These are phyloP conservation scores for Gossypium schwendimanii DNA, from an alignment of 441 rosid genomes.

Conservation along the genomic window DNA sequence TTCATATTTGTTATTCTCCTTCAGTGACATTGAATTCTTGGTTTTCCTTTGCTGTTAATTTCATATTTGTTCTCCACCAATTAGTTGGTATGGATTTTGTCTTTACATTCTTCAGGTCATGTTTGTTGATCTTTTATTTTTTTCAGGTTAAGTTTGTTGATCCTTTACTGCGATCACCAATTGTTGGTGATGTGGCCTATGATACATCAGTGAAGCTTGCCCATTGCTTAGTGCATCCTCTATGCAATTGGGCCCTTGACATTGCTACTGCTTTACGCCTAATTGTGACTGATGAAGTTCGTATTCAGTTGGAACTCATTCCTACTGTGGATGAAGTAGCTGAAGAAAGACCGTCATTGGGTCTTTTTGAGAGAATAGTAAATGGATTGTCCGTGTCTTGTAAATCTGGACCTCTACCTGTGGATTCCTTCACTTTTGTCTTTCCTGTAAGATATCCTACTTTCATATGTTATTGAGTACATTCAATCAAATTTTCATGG, in stretches of 20 bases:
- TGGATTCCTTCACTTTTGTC: constrained; percentile 84
- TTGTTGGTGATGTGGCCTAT: constrained; percentile 73
- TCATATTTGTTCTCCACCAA: not conserved
- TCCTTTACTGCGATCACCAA: constrained; percentile 75
- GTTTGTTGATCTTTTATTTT: constrained; percentile 12
- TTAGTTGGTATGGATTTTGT: not conserved
- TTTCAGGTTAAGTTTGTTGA: constrained; percentile 81
- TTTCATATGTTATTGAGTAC: not conserved
- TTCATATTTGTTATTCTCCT: not conserved
- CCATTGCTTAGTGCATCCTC: constrained; percentile 73
- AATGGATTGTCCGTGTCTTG: constrained; percentile 70
- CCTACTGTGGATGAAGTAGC: constrained; percentile 46
- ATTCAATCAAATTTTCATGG: not conserved
- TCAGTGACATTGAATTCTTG: not conserved
- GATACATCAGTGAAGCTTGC: constrained; percentile 85
- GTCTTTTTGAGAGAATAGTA: constrained; percentile 82
- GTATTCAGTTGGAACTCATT: constrained; percentile 38
- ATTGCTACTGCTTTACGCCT: constrained; percentile 91
- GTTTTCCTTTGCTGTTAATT: not conserved
- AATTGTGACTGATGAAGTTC: constrained; percentile 55
- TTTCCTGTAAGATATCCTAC: constrained; percentile 64
- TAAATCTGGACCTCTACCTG: constrained; percentile 92
- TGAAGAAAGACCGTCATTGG: constrained; percentile 40
- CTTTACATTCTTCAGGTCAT: not conserved
- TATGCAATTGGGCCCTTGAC: constrained; percentile 93